Evolutionary conservation across 768 basidiomycete genomes (phyloP), one percentile per base, ranked within the genome.

Genomic region (Artomyces pyxidatus): DNA sequence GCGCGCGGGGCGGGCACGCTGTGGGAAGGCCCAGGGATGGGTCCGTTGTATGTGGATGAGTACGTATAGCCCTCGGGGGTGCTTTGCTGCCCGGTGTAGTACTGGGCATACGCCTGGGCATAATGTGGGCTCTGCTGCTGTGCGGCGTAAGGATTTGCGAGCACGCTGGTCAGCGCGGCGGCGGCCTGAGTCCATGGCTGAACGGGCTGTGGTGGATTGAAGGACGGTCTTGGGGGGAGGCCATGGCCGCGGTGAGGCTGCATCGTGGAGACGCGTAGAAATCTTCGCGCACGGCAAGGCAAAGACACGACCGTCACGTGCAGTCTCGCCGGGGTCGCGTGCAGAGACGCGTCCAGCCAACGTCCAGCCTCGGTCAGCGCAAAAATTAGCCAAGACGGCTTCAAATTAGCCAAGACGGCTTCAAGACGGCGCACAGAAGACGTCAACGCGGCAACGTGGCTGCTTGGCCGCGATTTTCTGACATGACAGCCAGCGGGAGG

Each of bases 51-150:
- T 1, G 66, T 60, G 1, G 66, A 62, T 7, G 67, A 67, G 23
- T 63, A 56, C 2, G 63, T 59, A 44, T 67, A 68, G 10, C 68
- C 68, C 27, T 64, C 59, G 5, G 62, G 42, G 2, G 66, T 67
- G 7, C 60, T 48, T 19, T 45, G 28, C 12, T 62, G 58, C 8
- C 50, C n/a, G 12, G 48, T 22, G 49, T 51, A 53, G 35, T 52
- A 48, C 28, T 57, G 58, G 26, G 53, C 51, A 45, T 61, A 61
- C 17, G 65, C 61, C 49, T 66, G 65, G 1, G 65, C 63, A 46
- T 69, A 63, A 49, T 69, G 66, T 11, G 63, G 54, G 3, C 63
- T 59, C n/a, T 62, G 58, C 14, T 56, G 35, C 17, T 56, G 61
- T 12, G 41, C 23, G 9, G 50, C 58, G 47, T 65, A 66, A 14